phyloP scores from a whole-genome alignment of 2,329 filamentous ascomycete species.

The Sporothrix variecibatus region DNA sequence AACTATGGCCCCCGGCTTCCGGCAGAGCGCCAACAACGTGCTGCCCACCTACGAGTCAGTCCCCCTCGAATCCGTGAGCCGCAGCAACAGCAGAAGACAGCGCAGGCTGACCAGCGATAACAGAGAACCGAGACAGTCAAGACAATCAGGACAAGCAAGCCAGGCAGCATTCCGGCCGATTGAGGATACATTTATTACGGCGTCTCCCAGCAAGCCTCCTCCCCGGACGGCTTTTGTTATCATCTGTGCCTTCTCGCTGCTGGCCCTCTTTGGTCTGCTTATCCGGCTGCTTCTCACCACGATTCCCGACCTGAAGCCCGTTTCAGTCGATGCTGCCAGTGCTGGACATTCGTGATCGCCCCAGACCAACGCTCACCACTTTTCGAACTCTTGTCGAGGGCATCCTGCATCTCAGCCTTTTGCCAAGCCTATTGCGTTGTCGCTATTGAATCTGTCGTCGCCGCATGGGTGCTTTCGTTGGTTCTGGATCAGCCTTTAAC shows the following conservation, averaged over 20 bases:
- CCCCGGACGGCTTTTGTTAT: not conserved
- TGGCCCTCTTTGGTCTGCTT: not conserved
- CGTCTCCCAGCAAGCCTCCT: not conserved
- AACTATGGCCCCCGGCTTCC: not conserved
- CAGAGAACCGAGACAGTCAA: constrained; percentile 10
- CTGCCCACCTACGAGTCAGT: not conserved
- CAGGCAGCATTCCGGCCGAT: not conserved
- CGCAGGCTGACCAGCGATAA: not conserved
- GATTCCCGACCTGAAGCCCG: not conserved
- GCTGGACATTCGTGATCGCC: not conserved
- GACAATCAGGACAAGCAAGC: not conserved
- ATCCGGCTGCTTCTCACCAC: not conserved
- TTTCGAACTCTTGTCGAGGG: not conserved
- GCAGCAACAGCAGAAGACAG: not conserved
- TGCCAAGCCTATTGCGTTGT: not conserved
- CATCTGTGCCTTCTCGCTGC: not conserved
- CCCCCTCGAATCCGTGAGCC: not conserved
- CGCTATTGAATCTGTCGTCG: not conserved
- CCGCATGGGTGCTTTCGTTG: not conserved
- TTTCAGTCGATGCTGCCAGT: not conserved
- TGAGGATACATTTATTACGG: not conserved
- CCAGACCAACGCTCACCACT: not conserved
- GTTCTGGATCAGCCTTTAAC: not conserved
- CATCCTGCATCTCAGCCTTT: not conserved
- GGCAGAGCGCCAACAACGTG: not conserved